A percentile compares a stretch with the other conserved stretches of the same genome.
phyloP scores from a whole-genome alignment of 2,329 filamentous ascomycete genomes.

The Aureobasidium leucospermi region DNA sequence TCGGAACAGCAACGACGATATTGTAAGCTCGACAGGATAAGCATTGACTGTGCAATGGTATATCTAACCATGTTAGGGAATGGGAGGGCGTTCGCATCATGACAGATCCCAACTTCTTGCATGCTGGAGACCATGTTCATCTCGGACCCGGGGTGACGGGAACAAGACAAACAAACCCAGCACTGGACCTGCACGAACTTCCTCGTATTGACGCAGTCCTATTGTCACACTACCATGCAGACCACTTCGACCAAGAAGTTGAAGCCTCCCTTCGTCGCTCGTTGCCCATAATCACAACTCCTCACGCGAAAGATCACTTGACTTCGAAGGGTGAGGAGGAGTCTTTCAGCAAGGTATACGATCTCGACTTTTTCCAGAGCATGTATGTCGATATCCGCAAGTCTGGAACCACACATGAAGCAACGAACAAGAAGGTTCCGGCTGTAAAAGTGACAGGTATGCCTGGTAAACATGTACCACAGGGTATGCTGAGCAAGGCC shows the following conservation, averaged over 20 bases:
- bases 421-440: constrained; percentile 24
- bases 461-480: constrained; percentile 57
- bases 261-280: constrained; percentile 44
- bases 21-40: constrained; percentile 21
- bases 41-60: neutral
- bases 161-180: constrained; percentile 50
- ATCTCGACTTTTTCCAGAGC: constrained; percentile 50
- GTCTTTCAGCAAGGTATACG: constrained; percentile 48
- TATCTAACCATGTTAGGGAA: constrained; percentile 23
- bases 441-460: constrained; percentile 53
- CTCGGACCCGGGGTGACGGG: constrained; percentile 56
- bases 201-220: constrained; percentile 54
- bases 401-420: constrained; percentile 1
- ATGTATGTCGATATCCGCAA: constrained; percentile 39
- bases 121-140: constrained; percentile 59
- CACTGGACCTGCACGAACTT: constrained; percentile 52
- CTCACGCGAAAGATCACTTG: constrained; percentile 51
- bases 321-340: constrained; percentile 37
- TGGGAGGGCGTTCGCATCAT: constrained; percentile 48
- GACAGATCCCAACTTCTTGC: constrained; percentile 58
- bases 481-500: constrained; percentile 33
- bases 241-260: constrained; percentile 50
- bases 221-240: constrained; percentile 58
- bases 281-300: constrained; percentile 57
- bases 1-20: constrained; percentile 51